phyloP scores from a whole-genome alignment of 768 basidiomycete genomes.

The Xerocomus spinulosus region DNA sequence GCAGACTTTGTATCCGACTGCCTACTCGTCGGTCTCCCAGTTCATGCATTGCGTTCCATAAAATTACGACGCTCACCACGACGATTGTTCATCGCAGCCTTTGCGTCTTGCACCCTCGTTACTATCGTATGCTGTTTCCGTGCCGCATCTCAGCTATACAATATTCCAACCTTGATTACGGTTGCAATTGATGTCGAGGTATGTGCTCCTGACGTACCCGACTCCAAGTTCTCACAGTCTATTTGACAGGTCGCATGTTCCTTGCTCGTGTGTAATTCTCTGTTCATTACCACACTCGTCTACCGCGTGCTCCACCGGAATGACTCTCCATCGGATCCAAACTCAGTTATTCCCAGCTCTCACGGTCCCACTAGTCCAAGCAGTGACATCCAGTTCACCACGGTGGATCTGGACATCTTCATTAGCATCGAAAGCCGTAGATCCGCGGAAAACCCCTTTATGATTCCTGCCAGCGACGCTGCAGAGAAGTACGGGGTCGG shows the following conservation, averaged over 20 bases:
- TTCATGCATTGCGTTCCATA: constrained; percentile 3
- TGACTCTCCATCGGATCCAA: not conserved
- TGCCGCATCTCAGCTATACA: constrained; percentile 5
- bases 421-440: not conserved
- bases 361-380: not conserved
- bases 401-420: constrained; percentile 3
- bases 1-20: constrained; percentile 20
- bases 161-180: not conserved
- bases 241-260: constrained; percentile 13
- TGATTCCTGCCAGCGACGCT: not conserved
- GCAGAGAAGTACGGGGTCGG: not conserved
- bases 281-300: constrained; percentile 7
- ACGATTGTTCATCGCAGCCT: constrained; percentile 4
- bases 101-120: constrained; percentile 9
- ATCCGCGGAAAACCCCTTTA: not conserved
- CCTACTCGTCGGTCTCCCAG: constrained; percentile 9
- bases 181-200: constrained; percentile 15
- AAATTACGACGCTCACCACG: constrained; percentile 4
- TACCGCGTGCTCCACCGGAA: constrained; percentile 7
- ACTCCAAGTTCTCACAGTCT: not conserved
- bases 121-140: constrained; percentile 5
- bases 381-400: constrained; percentile 8
- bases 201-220: not conserved
- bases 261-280: constrained; percentile 11
- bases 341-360: not conserved